Evolutionary conservation across 805 yeast genomes (phyloP).

Genomic region (Lipomyces chichibuensis): DNA sequence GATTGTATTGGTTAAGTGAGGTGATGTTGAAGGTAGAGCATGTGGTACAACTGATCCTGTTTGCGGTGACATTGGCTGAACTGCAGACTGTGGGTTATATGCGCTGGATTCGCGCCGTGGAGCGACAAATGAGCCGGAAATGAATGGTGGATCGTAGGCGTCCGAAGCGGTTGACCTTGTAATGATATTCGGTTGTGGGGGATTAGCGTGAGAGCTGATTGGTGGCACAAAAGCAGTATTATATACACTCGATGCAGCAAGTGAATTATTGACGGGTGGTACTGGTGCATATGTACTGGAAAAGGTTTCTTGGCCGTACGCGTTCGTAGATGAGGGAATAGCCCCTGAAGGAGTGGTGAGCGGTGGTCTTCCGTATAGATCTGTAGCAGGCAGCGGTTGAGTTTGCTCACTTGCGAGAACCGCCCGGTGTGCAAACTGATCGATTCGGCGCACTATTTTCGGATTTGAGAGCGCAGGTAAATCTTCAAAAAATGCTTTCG

Average conservation of each 20-base stretch:
- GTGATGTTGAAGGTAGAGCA: neutral
- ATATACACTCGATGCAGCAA: no score
- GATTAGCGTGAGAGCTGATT: conserved; percentile 11
- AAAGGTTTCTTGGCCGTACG: conserved; percentile 15
- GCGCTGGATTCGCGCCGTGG: conserved; percentile 6
- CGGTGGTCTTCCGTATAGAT: conserved; percentile 5
- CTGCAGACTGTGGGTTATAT: neutral
- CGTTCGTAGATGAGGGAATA: conserved; percentile 2
- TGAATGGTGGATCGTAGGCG: conserved; percentile 26
- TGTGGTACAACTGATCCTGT: neutral
- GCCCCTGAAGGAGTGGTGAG: conserved; percentile 4
- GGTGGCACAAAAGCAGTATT: neutral
- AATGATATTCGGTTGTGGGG: neutral
- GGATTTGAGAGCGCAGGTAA: conserved; percentile 23
- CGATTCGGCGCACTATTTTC: conserved; percentile 14
- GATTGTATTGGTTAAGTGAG: neutral
- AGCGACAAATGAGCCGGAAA: conserved; percentile 8
- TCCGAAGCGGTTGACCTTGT: conserved; percentile 14
- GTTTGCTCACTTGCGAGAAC: neutral
- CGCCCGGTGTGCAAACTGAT: conserved; percentile 18
- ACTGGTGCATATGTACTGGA: conserved; percentile 4
- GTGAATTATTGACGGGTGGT: conserved; percentile 2
- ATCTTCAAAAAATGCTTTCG: conserved; percentile 25
- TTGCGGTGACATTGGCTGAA: neutral
- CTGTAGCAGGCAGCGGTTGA: conserved; percentile 8